A percentile compares a stretch with the other conserved stretches of the same genome.
These are phyloP conservation scores for Thraustochytrium striatum DNA, from an alignment of 352 stramenopile species.

Conservation along the genomic window DNA sequence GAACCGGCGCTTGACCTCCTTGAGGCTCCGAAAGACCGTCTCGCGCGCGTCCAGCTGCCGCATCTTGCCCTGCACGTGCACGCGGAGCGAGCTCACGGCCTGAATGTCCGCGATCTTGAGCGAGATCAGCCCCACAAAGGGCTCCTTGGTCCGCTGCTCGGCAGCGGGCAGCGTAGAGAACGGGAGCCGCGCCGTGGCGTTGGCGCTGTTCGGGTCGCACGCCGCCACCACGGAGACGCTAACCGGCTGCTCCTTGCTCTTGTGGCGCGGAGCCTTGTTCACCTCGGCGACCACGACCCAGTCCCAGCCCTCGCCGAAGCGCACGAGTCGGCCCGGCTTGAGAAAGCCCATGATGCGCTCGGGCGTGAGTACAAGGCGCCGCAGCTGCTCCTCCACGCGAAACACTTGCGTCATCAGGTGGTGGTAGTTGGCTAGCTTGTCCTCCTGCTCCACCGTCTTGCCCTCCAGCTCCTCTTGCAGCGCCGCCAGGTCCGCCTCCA, in stretches of 20 bases:
- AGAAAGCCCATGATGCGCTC: slow-evolving; percentile 87
- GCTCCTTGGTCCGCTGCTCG: not conserved
- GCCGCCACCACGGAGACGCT: not conserved
- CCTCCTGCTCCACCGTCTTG: slow-evolving; percentile 81
- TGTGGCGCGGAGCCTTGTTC: slow-evolving; percentile 35
- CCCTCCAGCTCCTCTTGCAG: slow-evolving; percentile 52
- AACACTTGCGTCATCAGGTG: slow-evolving; percentile 67
- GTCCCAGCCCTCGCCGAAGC: slow-evolving; percentile 72
- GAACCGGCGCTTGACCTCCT: slow-evolving; percentile 67
- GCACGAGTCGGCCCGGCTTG: slow-evolving; percentile 80
- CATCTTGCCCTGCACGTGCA: slow-evolving; percentile 54
- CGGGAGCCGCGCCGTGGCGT: not conserved
- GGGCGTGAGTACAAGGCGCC: slow-evolving; percentile 81
- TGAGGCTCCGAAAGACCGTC: slow-evolving; percentile 61
- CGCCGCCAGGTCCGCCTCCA: slow-evolving; percentile 65
- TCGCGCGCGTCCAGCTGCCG: slow-evolving; percentile 58
- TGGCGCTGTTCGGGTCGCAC: not conserved
- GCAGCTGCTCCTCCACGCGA: slow-evolving; percentile 75
- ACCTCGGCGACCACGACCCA: slow-evolving; percentile 69
- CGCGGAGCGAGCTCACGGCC: not conserved
- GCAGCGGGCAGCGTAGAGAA: not conserved
- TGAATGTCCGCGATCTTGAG: not conserved
- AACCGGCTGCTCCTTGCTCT: no score
- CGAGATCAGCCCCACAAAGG: not conserved
- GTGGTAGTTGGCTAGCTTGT: slow-evolving; percentile 78